phyloP scores from a whole-genome alignment of 192 early-diverging fungal genomes.

The Thamnidium elegans region DNA sequence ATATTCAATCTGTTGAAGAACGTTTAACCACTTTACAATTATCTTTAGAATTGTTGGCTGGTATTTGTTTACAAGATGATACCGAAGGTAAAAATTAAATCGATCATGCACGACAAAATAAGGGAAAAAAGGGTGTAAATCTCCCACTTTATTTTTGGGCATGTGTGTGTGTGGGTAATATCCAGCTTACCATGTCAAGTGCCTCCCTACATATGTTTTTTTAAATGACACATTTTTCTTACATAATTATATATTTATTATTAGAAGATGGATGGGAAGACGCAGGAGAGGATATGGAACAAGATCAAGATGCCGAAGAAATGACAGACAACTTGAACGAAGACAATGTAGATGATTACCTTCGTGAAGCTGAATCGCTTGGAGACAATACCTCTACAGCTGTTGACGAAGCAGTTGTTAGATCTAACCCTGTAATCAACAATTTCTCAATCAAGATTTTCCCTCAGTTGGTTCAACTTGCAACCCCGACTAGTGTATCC shows the following conservation, averaged over 20 bases:
- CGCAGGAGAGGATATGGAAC: slow-evolving; percentile 40
- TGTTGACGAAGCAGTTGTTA: slow-evolving; percentile 24
- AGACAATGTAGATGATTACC: slow-evolving; percentile 33
- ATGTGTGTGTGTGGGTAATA: no score
- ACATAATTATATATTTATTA: slow-evolving; percentile 4
- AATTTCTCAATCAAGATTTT: slow-evolving; percentile 47
- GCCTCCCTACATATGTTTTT: not conserved
- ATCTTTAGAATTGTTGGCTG: slow-evolving; percentile 79
- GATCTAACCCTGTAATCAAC: slow-evolving; percentile 44
- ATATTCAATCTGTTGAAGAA: slow-evolving; percentile 47
- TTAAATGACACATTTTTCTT: not conserved
- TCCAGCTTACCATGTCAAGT: not conserved
- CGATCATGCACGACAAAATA: not conserved
- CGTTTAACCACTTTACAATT: slow-evolving; percentile 64
- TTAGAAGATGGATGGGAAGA: slow-evolving; percentile 45
- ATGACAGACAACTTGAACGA: slow-evolving; percentile 40
- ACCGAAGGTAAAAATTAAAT: slow-evolving; percentile 31
- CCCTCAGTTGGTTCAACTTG: slow-evolving; percentile 46
- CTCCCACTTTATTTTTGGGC: no score
- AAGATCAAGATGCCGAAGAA: slow-evolving; percentile 45
- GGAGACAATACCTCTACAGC: slow-evolving; percentile 38
- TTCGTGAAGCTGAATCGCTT: slow-evolving; percentile 24
- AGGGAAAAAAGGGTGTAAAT: not conserved
- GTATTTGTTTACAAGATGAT: slow-evolving; percentile 70
- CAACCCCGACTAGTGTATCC: slow-evolving; percentile 47